Percentiles rank a stretch among this genome's conserved stretches.
Evolutionary conservation across 306 rosid species (phyloP).

Genomic region (Rosa multiflora): DNA sequence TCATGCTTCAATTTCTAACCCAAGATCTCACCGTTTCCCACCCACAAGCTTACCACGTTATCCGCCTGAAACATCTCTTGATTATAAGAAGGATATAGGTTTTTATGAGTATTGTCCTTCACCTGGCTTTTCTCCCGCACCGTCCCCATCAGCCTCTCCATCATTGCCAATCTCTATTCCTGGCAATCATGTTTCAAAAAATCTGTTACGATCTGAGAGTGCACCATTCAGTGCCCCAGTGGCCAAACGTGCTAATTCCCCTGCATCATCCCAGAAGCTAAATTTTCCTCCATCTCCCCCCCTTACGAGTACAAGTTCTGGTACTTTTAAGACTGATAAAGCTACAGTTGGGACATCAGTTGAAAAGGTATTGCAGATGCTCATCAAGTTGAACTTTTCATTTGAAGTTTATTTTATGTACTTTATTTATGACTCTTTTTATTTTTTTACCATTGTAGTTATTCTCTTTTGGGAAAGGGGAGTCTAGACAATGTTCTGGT

Average conservation of each 20-base stretch:
- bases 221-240: slow-evolving; percentile 62
- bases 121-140: slow-evolving; percentile 35
- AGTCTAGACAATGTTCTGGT: slow-evolving; percentile 50
- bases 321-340: slow-evolving; percentile 45
- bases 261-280: slow-evolving; percentile 41
- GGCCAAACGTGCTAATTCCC: slow-evolving; percentile 41
- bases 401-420: slow-evolving; percentile 7
- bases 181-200: slow-evolving; percentile 44
- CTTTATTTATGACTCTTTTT: slow-evolving; percentile 20
- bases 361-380: slow-evolving; percentile 60
- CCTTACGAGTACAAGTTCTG: slow-evolving; percentile 31
- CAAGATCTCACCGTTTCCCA: slow-evolving; percentile 38
- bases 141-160: slow-evolving; percentile 53
- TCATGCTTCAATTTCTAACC: slow-evolving; percentile 40
- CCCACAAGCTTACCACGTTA: slow-evolving; percentile 73
- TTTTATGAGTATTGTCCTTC: slow-evolving; percentile 66
- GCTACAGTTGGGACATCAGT: slow-evolving; percentile 38
- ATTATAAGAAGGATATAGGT: slow-evolving; percentile 47
- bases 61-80: slow-evolving; percentile 51
- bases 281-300: slow-evolving; percentile 68
- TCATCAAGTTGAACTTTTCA: slow-evolving; percentile 1
- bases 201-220: slow-evolving; percentile 72
- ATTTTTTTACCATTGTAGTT: slow-evolving; percentile 27
- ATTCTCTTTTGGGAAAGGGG: slow-evolving; percentile 59
- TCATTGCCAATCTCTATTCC: slow-evolving; percentile 60